Base-by-base conservation (phyloP, 768 basidiomycete genomes). In the Mycena venus region DNA sequence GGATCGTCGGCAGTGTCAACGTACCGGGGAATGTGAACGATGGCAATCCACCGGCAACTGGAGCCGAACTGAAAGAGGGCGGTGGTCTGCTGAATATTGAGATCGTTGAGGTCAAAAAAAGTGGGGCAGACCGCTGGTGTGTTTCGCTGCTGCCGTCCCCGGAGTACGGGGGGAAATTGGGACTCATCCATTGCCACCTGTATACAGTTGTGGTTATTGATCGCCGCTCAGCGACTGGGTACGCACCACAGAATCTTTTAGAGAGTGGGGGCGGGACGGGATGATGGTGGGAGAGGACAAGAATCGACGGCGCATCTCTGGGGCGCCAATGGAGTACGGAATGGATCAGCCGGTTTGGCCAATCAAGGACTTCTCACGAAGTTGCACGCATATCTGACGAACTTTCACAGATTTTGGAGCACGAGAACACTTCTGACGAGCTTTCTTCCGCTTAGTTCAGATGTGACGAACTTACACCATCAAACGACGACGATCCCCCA, bases 401-500 rank as follows among this genome's bases (percentile, higher is more conserved):
- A 63, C 42, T 63, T 63, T 25, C 62, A 49, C 40, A 6, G 6
- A 17, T 31, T 66, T 66, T 23, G 47, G 34, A 66, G 31, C 47
- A 49, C 44, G 29, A 17, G 38, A 63, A 17, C 42, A 63, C 62
- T 31, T 66, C 64, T 21, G 49, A 55, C 64, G 23, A 66, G 34
- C 40, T 61, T 61, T n/a, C 60, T 11, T 29, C 19, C 60, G 40
- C 60, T 60, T 60, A 38, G 21, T 36, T 65, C 38, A 42, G 32
- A 56, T 55, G 15, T 67, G 65, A 56, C 65, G 65, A 67, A 25
- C 53, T 56, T 42, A 14, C 49, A 49, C 53, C 65, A 67, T 67
- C 65, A 67, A 56, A 42, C 19, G 53, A 67, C 65, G 53, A 67
- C 9, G 65, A 56, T 67, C 65, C 53, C 25, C 53, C 61, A 63